These are phyloP conservation scores for Solanum neorickii DNA, from an alignment of 257 asterid genomes.

Conservation along the genomic window DNA sequence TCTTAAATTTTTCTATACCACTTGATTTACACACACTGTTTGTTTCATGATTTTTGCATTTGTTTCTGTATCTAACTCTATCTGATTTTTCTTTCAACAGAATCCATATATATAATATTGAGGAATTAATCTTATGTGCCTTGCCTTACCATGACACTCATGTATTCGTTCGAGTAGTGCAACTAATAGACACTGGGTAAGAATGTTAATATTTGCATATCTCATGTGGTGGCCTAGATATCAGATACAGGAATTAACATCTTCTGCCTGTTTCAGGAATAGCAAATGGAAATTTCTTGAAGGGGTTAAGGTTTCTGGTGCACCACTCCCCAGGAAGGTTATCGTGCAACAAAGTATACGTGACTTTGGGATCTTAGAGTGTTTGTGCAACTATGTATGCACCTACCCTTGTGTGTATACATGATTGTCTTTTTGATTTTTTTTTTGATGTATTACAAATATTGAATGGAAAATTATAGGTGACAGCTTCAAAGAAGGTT, in stretches of 20 bases:
- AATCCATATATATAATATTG: conserved; percentile 60
- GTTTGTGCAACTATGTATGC: conserved; percentile 68
- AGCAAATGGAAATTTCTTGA: conserved; percentile 80
- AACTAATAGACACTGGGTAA: conserved; percentile 66
- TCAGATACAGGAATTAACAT: neutral
- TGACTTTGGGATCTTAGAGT: conserved; percentile 70
- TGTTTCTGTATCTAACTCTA: neutral
- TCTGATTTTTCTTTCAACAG: conserved; percentile 18
- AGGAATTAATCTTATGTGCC: conserved; percentile 72
- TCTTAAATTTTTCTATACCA: neutral
- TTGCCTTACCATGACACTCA: conserved; percentile 90
- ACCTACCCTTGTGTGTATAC: neutral
- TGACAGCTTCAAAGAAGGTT: conserved; percentile 44
- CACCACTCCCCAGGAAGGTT: conserved; percentile 66
- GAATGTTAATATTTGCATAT: neutral
- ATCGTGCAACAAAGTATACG: conserved; percentile 75
- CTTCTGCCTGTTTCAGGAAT: conserved; percentile 40
- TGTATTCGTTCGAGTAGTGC: conserved; percentile 65
- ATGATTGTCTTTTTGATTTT: neutral
- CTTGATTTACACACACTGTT: neutral
- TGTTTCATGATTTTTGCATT: neutral
- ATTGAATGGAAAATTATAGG: conserved; percentile 31
- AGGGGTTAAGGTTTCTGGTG: conserved; percentile 82
- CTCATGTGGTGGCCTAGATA: neutral
- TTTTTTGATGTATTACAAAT: conserved; percentile 3